Percentiles rank a stretch among this genome's conserved stretches.
phyloP scores from a whole-genome alignment of 1,284 basidiomycete species.

The Fomitopsis palustris region DNA sequence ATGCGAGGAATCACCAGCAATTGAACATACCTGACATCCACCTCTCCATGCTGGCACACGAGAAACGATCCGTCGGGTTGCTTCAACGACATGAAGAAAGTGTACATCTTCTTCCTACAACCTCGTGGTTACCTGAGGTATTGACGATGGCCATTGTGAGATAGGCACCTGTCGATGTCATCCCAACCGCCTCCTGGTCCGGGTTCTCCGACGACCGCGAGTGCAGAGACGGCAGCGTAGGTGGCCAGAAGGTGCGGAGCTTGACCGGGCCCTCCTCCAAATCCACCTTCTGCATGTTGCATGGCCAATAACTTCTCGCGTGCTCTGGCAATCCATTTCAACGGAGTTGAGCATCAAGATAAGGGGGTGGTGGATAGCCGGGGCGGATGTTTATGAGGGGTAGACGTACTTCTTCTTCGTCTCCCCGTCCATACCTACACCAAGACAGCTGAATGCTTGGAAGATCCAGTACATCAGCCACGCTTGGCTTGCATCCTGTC shows the following conservation, averaged over 20 bases:
- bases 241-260: conserved; percentile 87
- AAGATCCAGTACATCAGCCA: conserved; percentile 93
- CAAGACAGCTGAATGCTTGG: conserved; percentile 76
- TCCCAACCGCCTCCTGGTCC: conserved; percentile 82
- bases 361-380: not conserved
- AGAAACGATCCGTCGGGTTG: conserved; percentile 93
- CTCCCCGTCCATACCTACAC: conserved; percentile 71
- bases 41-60: conserved; percentile 85
- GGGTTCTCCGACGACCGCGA: conserved; percentile 79
- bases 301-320: conserved; percentile 75
- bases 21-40: conserved; percentile 79
- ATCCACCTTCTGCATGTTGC: conserved; percentile 84
- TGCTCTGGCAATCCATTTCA: conserved; percentile 39
- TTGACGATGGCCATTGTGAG: conserved; percentile 14
- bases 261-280: conserved; percentile 90
- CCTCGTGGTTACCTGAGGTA: not conserved
- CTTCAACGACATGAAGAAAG: conserved; percentile 92
- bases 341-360: not conserved
- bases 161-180: conserved; percentile 62
- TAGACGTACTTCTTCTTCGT: conserved; percentile 66
- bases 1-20: not conserved
- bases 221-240: conserved; percentile 83
- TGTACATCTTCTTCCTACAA: conserved; percentile 56
- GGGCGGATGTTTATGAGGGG: not conserved
- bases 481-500: conserved; percentile 87